Base-by-base conservation (phyloP, 2,329 filamentous ascomycete species). In the Cladosporium sp. region DNA sequence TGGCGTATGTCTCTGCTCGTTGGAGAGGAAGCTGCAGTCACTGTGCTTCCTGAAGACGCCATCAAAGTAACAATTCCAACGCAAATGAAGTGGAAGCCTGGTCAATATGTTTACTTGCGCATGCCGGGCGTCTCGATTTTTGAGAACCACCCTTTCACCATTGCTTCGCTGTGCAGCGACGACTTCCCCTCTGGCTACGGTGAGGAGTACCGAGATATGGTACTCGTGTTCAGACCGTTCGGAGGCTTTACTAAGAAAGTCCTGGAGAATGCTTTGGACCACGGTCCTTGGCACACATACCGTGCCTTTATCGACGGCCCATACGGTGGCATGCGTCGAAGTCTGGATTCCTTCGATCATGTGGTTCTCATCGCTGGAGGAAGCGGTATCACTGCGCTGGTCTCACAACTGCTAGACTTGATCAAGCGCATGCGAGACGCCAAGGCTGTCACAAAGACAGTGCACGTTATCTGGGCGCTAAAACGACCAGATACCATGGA, bases 371-470 rank as follows among this genome's bases (percentile, higher is more conserved):
- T 98, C 73, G 94, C 94, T 0, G 95, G 95, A 59, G 95, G 95
- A 52, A 97, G 92, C 71, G 94, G 94, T 30, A 95, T 98, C 75
- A 98, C 95, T 0, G 93, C 94, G 10, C 87, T 97, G 67, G 92
- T 97, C 76, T 96, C 92, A 10, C 93, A 98, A 76, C 83, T 98
- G 2, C 84, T 97, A 26, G 92, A 96, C 71, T 83, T 98, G n/a
- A 96, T 97, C 80, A 97, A 97, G 80, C 89, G 93, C 67, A 97
- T 98, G 90, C 89, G 93, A 67, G 93, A 97, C 75, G 92, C 92
- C 59, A 97, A 97, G 78, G 93, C 94, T 38, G 92, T 97, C 54
- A 97, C 93, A 1, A 92, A 91, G 76, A 92, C 90, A 70, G 90
- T 98, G 5, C 90, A 95, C 18, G 92, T 98, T 1, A 87, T 98